These are phyloP conservation scores for Termitomyces eurrhizus DNA, from an alignment of 768 basidiomycete species.

Conservation along the genomic window DNA sequence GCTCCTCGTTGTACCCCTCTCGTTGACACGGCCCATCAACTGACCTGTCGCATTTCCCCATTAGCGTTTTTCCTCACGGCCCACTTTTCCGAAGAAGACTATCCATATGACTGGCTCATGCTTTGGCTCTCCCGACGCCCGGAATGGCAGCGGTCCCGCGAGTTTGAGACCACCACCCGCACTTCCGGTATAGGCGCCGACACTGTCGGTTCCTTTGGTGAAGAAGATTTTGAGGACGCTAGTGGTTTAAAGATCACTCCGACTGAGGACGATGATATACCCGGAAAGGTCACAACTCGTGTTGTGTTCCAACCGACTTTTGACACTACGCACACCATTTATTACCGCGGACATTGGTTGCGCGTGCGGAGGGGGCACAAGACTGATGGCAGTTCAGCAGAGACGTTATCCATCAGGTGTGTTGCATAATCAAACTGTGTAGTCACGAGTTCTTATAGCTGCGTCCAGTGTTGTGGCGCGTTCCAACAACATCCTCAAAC, in stretches of 20 bases:
- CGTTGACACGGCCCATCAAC: constrained; percentile 21
- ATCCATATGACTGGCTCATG: constrained; percentile 91
- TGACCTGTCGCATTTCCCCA: constrained; percentile 18
- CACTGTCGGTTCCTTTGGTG: constrained; percentile 53
- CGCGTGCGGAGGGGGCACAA: constrained; percentile 69
- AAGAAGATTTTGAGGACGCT: constrained; percentile 45
- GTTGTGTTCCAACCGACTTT: constrained; percentile 88
- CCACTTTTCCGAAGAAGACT: constrained; percentile 87
- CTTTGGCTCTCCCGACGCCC: constrained; percentile 81
- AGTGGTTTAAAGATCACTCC: constrained; percentile 16
- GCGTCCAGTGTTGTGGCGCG: constrained; percentile 71
- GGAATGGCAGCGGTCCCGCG: constrained; percentile 86
- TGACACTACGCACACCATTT: constrained; percentile 87
- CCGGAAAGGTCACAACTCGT: constrained; percentile 69
- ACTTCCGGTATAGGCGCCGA: constrained; percentile 59
- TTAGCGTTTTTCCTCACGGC: constrained; percentile 85
- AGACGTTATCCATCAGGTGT: constrained; percentile 75
- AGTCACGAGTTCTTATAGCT: constrained; percentile 3
- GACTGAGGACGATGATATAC: constrained; percentile 35
- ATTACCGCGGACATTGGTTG: constrained; percentile 82
- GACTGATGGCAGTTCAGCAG: constrained; percentile 63
- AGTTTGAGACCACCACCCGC: constrained; percentile 86
- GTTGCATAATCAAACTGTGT: constrained; percentile 6
- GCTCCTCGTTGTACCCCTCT: constrained; percentile 14
- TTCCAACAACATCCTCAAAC: constrained; percentile 79